Base-by-base conservation (phyloP, 2,329 filamentous ascomycete genomes). In the Penicillium sp. region DNA sequence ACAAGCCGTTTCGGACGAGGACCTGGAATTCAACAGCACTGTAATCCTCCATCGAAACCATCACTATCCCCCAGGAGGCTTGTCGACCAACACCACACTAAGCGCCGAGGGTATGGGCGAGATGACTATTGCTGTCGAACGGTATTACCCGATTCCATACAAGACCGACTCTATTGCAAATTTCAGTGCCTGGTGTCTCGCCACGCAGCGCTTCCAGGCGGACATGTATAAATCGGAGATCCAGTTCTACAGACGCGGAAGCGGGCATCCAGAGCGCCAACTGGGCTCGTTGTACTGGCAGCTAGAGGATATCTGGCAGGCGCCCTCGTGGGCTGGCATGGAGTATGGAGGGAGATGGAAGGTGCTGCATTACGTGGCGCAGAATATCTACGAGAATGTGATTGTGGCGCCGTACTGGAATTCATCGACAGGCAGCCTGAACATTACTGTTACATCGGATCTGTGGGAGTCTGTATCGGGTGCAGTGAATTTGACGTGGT, bases 341-440 rank as follows among this genome's bases (percentile, higher is more conserved):
- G 84, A 87, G 65, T 85, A 85, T 59, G 80, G 81, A 50, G 83
- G 83, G 0, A 72, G 84, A 1, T 86, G 83, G 83, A 86, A 87
- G 65, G 76, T 84, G 0, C 67, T 86, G 18, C 83, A 86, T 58
- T 83, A 86, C 56, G 72, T 77, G 1, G 78, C 80, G 2, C 81
- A 79, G 57, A 81, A 86, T 56, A 78, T 83, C 23, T 87, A 83
- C 62, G 68, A 81, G 52, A 76, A 76, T 1, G 71, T 86, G n/a
- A 83, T 87, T 57, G 75, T 85, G n/a, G 78, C 82, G 1, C 79
- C 82, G 0, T 81, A 81, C 60, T 83, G 75, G 71, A 79, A 85
- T 60, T 67, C 73, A 20, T 75, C 74, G 0, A 81, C 77, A 0
- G 79, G 79, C 0, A 66, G 77, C 20, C 68, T 86, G 16, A 74